phyloP scores from a whole-genome alignment of 495 filamentous ascomycete genomes.

The Penicillium riverlandense region DNA sequence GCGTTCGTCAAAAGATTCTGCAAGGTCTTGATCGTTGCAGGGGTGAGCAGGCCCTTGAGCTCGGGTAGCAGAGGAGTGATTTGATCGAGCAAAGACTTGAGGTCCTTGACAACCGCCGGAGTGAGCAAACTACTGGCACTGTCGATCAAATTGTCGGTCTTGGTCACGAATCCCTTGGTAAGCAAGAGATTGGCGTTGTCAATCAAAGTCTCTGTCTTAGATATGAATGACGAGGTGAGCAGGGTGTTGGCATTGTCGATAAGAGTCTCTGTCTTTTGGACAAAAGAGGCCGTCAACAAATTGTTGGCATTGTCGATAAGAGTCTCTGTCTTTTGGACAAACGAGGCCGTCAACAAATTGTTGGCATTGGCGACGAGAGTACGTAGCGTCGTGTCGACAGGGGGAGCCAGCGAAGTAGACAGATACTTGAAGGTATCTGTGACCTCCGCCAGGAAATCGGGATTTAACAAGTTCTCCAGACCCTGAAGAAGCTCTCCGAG shows the following conservation, averaged over 20 bases:
- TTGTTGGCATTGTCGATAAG: slow-evolving; percentile 13
- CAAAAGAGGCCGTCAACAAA: slow-evolving; percentile 17
- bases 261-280: slow-evolving; percentile 15
- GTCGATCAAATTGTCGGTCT: neutral
- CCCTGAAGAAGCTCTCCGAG: slow-evolving; percentile 10
- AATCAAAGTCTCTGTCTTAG: too few relatives aligned
- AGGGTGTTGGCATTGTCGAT: neutral
- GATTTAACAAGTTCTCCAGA: slow-evolving; percentile 13
- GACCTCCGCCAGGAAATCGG: slow-evolving; percentile 18
- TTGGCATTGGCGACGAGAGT: slow-evolving; percentile 27
- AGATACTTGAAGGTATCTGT: slow-evolving; percentile 29
- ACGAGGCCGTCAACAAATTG: slow-evolving; percentile 15
- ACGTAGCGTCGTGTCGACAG: slow-evolving; percentile 35
- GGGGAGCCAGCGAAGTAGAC: slow-evolving; percentile 25
- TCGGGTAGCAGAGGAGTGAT: slow-evolving; percentile 30
- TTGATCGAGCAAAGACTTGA: slow-evolving; percentile 25
- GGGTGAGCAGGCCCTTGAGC: slow-evolving; percentile 31
- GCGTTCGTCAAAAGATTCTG: slow-evolving; percentile 29
- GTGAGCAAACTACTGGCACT: slow-evolving; percentile 4
- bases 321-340: slow-evolving; percentile 20
- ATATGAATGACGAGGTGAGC: too few relatives aligned
- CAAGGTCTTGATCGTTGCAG: slow-evolving; percentile 28
- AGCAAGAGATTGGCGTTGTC: neutral
- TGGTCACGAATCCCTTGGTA: neutral
- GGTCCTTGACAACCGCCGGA: slow-evolving; percentile 13